A percentile compares a stretch with the other conserved stretches of the same genome.
These are phyloP conservation scores for Botrytis deweyae DNA, from an alignment of 2,329 filamentous ascomycete species.

Conservation along the genomic window DNA sequence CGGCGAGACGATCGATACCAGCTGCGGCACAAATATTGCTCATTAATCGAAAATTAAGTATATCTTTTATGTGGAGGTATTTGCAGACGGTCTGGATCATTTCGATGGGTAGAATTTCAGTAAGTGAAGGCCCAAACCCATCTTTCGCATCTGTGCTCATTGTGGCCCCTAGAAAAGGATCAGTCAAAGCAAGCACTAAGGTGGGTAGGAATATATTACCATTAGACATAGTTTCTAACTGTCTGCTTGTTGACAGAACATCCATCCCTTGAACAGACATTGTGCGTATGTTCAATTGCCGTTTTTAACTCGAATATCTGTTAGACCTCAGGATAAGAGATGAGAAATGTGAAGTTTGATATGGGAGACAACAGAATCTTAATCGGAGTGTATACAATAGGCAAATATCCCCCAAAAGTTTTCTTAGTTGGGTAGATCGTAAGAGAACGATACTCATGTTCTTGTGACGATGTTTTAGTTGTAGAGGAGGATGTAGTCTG, in stretches of 20 bases:
- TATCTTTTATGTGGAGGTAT: fast-evolving
- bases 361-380: background rate
- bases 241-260: background rate
- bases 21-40: background rate
- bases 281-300: background rate
- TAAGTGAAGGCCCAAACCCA: background rate
- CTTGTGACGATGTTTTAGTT: background rate
- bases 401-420: background rate
- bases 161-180: background rate
- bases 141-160: background rate
- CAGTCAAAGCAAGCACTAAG: background rate
- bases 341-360: background rate
- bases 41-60: background rate
- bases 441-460: background rate
- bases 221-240: background rate
- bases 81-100: background rate
- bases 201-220: background rate
- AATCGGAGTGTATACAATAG: background rate
- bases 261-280: background rate
- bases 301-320: background rate
- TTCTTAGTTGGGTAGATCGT: background rate
- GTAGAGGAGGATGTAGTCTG: background rate
- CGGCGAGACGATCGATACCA: background rate
- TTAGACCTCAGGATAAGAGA: background rate
- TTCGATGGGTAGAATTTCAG: background rate